phyloP scores from a whole-genome alignment of 1,284 basidiomycete genomes.

The Boletellus deceptivus region DNA sequence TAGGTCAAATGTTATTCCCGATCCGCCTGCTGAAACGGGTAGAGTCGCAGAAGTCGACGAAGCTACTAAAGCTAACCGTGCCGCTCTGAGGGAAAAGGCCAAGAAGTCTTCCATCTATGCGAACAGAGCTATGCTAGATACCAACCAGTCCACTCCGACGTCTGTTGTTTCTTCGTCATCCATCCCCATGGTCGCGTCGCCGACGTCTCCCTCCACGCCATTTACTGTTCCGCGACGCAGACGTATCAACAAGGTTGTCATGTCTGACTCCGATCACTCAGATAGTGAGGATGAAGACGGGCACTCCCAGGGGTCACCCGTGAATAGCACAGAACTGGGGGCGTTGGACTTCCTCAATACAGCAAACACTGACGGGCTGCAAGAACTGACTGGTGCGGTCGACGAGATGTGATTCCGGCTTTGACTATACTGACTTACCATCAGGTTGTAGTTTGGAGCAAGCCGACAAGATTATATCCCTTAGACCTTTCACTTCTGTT shows the following conservation, averaged over 20 bases:
- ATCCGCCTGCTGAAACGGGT: conserved; percentile 44
- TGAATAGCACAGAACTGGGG: conserved; percentile 37
- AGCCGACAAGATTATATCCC: conserved; percentile 74
- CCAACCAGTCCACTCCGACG: conserved; percentile 29
- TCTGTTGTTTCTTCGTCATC: conserved; percentile 21
- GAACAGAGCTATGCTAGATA: conserved; percentile 53
- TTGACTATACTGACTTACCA: conserved; percentile 12
- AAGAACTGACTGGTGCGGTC: conserved; percentile 83
- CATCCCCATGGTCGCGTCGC: conserved; percentile 35
- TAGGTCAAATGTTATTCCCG: conserved; percentile 25
- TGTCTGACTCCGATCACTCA: conserved; percentile 66
- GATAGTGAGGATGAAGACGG: conserved; percentile 40
- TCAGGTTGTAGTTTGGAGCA: conserved; percentile 83
- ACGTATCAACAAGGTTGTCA: conserved; percentile 54
- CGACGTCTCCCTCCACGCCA: conserved; percentile 44
- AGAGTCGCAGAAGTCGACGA: conserved; percentile 70
- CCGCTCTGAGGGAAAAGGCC: conserved; percentile 64
- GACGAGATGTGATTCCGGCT: neutral
- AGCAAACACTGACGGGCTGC: conserved; percentile 68
- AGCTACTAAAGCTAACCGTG: conserved; percentile 59
- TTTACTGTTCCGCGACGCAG: conserved; percentile 44
- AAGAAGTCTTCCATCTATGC: conserved; percentile 77
- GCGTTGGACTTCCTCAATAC: conserved; percentile 88
- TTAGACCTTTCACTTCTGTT: conserved; percentile 81
- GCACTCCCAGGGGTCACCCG: conserved; percentile 18